Base-by-base conservation (phyloP, 2,329 filamentous ascomycete species). In the Diaporthe nobilis region DNA sequence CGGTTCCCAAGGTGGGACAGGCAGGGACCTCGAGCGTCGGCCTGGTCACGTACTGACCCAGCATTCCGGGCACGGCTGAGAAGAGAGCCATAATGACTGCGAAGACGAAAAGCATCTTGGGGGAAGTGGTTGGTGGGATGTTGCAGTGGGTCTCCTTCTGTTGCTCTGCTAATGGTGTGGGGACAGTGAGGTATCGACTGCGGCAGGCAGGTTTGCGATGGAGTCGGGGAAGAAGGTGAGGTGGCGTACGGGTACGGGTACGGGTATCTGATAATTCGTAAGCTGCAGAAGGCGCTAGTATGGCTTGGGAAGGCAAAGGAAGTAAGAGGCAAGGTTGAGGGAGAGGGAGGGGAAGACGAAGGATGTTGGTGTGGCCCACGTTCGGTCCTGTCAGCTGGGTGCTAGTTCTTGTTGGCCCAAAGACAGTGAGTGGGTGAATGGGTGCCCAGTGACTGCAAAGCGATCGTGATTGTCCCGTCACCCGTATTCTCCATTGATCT, bases 1-100 rank as follows among this genome's bases (percentile, higher is more conserved):
- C 79, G n/a, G 80, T 85, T 55, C 80, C 84, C 39, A 79, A 80
- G 17, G 77, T 75, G 15, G 85, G 83, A 76, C 86, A 88, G 22
- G 81, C 80, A 13, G 86, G 86, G 1, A 86, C 86, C 5, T 82
- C 72, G 31, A 87, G 71, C 13, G 60, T 65, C 6, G 77, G 78
- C 28, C 74, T 74, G 17, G 67, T 20, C 25, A 53, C n/a, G 28
- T 60, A 39, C 20, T 31, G 57, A 25, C 5, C 25, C 34, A 34
- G 20, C 61, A 28, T 31, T 17, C 17, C 25, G 5, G 44, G 28
- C 44, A 67, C 28, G 22, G 25, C 44, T 10, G 44, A 67, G 28
- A 37, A 12, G 25, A 67, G 44, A 17, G 28, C 44, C 28, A 37
- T 7, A 20, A 67, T 31, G 63, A 37, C 17, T n/a, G 20, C 2